Percentiles rank a stretch among this genome's conserved stretches.
Evolutionary conservation across 192 early-diverging fungal species (phyloP).

Genomic region (Backusella tuberculispora): DNA sequence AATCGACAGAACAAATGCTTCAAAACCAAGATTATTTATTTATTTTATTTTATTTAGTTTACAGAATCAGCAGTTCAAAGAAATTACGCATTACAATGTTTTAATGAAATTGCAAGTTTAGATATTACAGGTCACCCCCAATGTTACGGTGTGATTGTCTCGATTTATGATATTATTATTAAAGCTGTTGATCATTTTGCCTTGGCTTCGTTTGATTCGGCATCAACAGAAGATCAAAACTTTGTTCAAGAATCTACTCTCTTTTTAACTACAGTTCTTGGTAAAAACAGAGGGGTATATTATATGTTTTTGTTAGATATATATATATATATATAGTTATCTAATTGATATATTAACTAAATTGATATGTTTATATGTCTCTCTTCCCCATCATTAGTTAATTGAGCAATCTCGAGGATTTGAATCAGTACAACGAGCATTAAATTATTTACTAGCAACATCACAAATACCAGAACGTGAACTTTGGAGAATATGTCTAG

Average conservation of each 20-base stretch:
- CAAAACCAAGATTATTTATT: neutral
- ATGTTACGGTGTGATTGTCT: neutral
- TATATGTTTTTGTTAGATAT: too few species aligned
- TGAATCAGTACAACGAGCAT: neutral
- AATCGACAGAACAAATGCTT: too few species aligned
- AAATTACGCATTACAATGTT: constrained; percentile 21
- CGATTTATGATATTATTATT: constrained; percentile 10
- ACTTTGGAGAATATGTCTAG: constrained; percentile 29
- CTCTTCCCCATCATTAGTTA: neutral
- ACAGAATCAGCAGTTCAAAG: constrained; percentile 2
- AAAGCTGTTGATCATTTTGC: neutral
- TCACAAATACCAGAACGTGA: constrained; percentile 24
- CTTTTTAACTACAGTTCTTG: constrained; percentile 26
- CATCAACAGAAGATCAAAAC: constrained; percentile 8
- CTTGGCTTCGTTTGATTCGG: neutral
- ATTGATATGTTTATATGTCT: too few species aligned
- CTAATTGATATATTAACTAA: too few species aligned
- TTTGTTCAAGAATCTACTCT: constrained; percentile 23
- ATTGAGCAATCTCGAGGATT: constrained; percentile 4
- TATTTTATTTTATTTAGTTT: neutral
- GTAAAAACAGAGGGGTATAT: neutral
- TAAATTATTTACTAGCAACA: constrained; percentile 4
- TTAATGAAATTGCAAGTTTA: constrained; percentile 23
- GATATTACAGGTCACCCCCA: constrained; percentile 11
- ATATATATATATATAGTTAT: too few species aligned